These are phyloP conservation scores for Heterobasidion occidentale DNA, from an alignment of 1,284 basidiomycete species.

Conservation along the genomic window DNA sequence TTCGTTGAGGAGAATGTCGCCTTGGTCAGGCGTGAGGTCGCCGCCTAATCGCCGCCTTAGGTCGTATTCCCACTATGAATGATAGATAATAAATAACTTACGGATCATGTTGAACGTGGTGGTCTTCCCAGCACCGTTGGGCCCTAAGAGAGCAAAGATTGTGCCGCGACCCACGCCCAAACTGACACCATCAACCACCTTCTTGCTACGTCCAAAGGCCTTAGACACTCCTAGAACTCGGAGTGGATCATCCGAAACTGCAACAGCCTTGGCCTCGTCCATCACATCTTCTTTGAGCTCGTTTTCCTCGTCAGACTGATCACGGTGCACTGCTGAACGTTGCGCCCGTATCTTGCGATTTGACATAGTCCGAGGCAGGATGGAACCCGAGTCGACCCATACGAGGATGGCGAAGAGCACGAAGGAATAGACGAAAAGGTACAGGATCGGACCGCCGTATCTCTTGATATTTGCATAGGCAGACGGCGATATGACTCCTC, in stretches of 20 bases:
- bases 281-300: slow-evolving; percentile 34
- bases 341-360: neutral
- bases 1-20: slow-evolving; percentile 60
- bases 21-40: slow-evolving; percentile 50
- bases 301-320: neutral
- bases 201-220: slow-evolving; percentile 39
- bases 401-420: slow-evolving; percentile 50
- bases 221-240: slow-evolving; percentile 65
- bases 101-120: slow-evolving; percentile 74
- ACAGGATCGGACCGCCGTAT: slow-evolving; percentile 71
- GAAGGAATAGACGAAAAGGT: slow-evolving; percentile 53
- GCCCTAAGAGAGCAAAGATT: slow-evolving; percentile 69
- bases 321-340: neutral
- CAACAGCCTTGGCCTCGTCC: slow-evolving; percentile 43
- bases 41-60: slow-evolving; percentile 34
- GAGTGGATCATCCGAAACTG: slow-evolving; percentile 45
- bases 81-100: slow-evolving; percentile 23
- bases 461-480: slow-evolving; percentile 47
- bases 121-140: slow-evolving; percentile 75
- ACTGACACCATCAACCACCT: slow-evolving; percentile 67
- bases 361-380: slow-evolving; percentile 24
- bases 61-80: neutral
- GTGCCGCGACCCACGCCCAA: slow-evolving; percentile 60
- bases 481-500: slow-evolving; percentile 35
- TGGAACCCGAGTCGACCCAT: slow-evolving; percentile 52